phyloP scores from a whole-genome alignment of 2,329 filamentous ascomycete genomes.

The Trichoderma pleuroti region DNA sequence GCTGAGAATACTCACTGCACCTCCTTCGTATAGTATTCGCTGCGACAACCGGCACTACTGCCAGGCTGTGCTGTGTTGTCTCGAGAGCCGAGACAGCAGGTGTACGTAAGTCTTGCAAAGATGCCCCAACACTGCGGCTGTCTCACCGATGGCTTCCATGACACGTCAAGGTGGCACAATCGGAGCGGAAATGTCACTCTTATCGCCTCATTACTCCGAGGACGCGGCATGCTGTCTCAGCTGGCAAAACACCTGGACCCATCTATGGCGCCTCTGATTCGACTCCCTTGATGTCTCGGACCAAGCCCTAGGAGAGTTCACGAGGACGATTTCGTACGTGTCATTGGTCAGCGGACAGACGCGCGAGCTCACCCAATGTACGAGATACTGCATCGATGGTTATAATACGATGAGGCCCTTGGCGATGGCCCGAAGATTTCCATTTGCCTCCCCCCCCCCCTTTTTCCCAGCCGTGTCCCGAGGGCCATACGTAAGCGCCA shows the following conservation, averaged over 20 bases:
- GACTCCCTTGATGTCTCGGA: neutral
- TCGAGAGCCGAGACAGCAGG: neutral
- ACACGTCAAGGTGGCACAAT: neutral
- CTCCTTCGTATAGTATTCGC: neutral
- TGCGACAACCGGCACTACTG: neutral
- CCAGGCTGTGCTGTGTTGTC: neutral
- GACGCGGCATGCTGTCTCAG: neutral
- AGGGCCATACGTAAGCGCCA: neutral
- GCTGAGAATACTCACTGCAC: neutral
- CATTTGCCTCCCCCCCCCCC: neutral
- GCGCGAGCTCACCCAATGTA: neutral
- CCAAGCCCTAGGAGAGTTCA: neutral
- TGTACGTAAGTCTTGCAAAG: neutral
- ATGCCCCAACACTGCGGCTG: neutral
- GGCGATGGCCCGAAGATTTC: neutral
- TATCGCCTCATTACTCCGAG: neutral
- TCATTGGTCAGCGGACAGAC: neutral
- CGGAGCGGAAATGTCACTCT: neutral
- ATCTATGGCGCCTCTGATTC: neutral
- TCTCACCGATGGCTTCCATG: neutral
- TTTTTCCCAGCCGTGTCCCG: neutral
- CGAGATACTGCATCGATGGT: neutral
- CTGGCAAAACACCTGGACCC: neutral
- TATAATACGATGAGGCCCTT: neutral
- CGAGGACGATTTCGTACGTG: neutral